Conservation (phyloP, 2,329 filamentous ascomycete species). For the Geosmithia putterillii region DNA sequence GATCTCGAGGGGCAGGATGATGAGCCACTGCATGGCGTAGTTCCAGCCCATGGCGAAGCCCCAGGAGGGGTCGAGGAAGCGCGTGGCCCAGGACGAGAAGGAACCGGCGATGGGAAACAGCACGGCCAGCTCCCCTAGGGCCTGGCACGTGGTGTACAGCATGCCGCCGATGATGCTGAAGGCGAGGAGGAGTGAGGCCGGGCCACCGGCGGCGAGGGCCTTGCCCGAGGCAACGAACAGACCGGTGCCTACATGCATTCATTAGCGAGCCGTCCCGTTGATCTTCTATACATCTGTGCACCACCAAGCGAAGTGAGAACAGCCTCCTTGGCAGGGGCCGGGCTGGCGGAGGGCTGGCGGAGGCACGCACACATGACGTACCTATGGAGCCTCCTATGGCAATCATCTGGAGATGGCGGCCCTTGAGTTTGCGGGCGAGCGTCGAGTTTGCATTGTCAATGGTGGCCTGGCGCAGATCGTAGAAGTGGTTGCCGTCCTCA, state of each 20-base stretch:
- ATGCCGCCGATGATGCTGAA: slow-evolving; percentile 71
- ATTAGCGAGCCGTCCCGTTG: no score
- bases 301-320: no score
- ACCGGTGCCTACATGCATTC: slow-evolving; percentile 49
- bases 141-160: slow-evolving; percentile 87
- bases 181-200: slow-evolving; percentile 66
- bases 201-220: slow-evolving; percentile 60
- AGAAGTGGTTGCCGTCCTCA: slow-evolving; percentile 34
- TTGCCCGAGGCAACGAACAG: slow-evolving; percentile 76
- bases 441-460: slow-evolving; percentile 66
- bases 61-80: slow-evolving; percentile 89
- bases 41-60: slow-evolving; percentile 96
- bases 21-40: slow-evolving; percentile 80
- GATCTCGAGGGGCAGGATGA: slow-evolving; percentile 73
- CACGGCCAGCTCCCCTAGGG: slow-evolving; percentile 83
- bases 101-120: slow-evolving; percentile 84
- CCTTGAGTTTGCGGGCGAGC: slow-evolving; percentile 66
- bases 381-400: slow-evolving; percentile 88
- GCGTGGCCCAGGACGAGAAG: slow-evolving; percentile 82
- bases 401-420: slow-evolving; percentile 91
- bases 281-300: no score
- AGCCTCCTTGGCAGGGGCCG: not conserved
- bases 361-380: no score
- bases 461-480: slow-evolving; percentile 44
- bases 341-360: not conserved